These are phyloP conservation scores for Geranium rotundifolium DNA, from an alignment of 345 rosid species.

Conservation along the genomic window DNA sequence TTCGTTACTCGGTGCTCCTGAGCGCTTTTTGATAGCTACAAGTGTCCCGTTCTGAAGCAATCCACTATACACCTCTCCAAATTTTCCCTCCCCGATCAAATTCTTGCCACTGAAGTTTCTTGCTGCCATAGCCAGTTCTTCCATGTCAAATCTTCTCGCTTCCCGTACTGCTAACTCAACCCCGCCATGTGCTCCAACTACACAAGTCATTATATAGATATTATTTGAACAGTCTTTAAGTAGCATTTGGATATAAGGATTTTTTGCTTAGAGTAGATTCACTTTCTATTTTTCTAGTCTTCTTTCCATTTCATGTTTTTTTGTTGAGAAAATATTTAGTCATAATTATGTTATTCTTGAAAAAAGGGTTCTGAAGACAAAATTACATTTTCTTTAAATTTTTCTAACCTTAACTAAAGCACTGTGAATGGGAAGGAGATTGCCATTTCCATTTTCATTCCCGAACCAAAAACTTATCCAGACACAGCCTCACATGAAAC, in stretches of 20 bases:
- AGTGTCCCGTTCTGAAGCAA: conserved; percentile 30
- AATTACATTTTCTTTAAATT: too few relatives aligned
- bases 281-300: too few relatives aligned
- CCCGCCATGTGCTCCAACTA: conserved; percentile 22
- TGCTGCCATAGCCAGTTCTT: conserved; percentile 52
- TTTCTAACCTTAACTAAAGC: too few relatives aligned
- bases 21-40: conserved; percentile 45
- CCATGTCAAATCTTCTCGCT: conserved; percentile 32
- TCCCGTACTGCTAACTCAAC: conserved; percentile 18
- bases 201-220: conserved; percentile 23
- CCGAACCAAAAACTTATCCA: too few relatives aligned
- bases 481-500: too few relatives aligned
- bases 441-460: too few relatives aligned
- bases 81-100: conserved; percentile 48
- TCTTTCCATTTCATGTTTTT: too few relatives aligned
- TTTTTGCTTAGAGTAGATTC: too few relatives aligned
- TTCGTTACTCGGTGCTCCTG: conserved; percentile 24
- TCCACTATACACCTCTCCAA: conserved; percentile 43
- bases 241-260: not conserved
- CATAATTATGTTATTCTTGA: too few relatives aligned
- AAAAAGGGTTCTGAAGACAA: too few relatives aligned
- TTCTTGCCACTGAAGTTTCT: conserved; percentile 32
- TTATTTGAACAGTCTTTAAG: not conserved
- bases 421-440: too few relatives aligned
- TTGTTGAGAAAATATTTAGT: too few relatives aligned